Conservation (phyloP, 768 basidiomycete species). For the Russula lepida region DNA sequence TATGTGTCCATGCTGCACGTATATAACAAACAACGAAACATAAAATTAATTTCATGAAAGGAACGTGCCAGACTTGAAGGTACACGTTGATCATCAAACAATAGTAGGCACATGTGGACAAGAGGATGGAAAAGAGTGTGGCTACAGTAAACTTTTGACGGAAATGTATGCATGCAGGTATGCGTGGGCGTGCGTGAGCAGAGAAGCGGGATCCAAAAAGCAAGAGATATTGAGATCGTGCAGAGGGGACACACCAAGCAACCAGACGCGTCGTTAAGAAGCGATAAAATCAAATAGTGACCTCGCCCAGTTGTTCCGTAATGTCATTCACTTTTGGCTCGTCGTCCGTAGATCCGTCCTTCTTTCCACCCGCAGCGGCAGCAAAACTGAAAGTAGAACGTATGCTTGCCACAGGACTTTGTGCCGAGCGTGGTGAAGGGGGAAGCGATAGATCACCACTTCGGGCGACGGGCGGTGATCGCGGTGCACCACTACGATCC, state of each 20-base stretch:
- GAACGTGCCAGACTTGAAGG: constrained; percentile 1
- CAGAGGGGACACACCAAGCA: constrained; percentile 3
- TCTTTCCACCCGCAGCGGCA: constrained; percentile 52
- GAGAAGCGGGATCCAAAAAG: constrained; percentile 16
- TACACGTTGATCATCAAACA: constrained; percentile 15
- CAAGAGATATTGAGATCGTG: constrained; percentile 17
- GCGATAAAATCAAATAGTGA: constrained; percentile 26
- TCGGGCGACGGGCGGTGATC: constrained; percentile 23
- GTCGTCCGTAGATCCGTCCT: constrained; percentile 27
- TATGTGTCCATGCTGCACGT: not conserved
- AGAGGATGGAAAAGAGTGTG: not conserved
- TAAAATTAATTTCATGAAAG: constrained; percentile 17
- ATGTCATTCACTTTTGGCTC: constrained; percentile 21
- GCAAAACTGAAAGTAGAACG: constrained; percentile 78
- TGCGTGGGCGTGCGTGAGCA: constrained; percentile 18
- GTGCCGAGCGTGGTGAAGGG: constrained; percentile 14
- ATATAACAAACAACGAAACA: constrained; percentile 9
- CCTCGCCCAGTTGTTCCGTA: constrained; percentile 32
- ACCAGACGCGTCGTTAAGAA: constrained; percentile 1
- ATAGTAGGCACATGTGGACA: constrained; percentile 2
- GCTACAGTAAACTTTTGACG: constrained; percentile 12
- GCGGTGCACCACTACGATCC: constrained; percentile 25
- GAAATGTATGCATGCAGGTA: constrained; percentile 18
- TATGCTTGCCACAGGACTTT: constrained; percentile 38
- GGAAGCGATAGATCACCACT: constrained; percentile 11